A percentile compares a stretch with the other conserved stretches of the same genome.
Conservation (phyloP, 2,329 filamentous ascomycete species). For the Gremmenia infestans region DNA sequence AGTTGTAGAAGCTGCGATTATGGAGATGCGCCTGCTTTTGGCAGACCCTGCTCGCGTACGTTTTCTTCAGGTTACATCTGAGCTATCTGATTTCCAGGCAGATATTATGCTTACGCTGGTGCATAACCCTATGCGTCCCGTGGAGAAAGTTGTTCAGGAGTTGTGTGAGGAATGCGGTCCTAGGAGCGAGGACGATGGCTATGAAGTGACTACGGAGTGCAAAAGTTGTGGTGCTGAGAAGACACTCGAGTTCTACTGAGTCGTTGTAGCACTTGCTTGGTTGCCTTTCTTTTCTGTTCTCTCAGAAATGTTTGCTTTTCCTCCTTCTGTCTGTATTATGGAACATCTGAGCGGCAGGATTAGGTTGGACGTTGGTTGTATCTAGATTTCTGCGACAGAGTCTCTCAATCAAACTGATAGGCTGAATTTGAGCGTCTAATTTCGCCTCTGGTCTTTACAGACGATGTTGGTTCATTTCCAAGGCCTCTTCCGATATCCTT, state of each 20-base stretch:
- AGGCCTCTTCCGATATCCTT: too few relatives aligned
- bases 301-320: background rate
- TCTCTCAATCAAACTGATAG: too few relatives aligned
- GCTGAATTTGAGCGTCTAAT: too few relatives aligned
- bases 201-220: conserved; percentile 12
- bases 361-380: too few relatives aligned
- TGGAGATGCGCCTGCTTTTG: conserved; percentile 16
- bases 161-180: conserved; percentile 22
- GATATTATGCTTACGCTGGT: conserved; percentile 14
- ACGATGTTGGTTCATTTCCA: too few relatives aligned
- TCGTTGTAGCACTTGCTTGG: background rate
- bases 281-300: background rate
- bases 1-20: conserved; percentile 16
- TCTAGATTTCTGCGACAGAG: too few relatives aligned
- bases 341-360: too few relatives aligned
- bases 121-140: background rate
- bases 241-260: conserved; percentile 5
- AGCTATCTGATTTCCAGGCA: conserved; percentile 17
- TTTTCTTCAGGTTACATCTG: conserved; percentile 11
- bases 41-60: background rate
- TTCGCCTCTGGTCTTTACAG: too few relatives aligned
- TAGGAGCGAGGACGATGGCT: conserved; percentile 10
- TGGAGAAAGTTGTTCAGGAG: background rate
- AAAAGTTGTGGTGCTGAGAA: conserved; percentile 13
- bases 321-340: too few relatives aligned